Evolutionary conservation across 2,329 filamentous ascomycete genomes (phyloP).

Genomic region (Dactylellina cionopaga): DNA sequence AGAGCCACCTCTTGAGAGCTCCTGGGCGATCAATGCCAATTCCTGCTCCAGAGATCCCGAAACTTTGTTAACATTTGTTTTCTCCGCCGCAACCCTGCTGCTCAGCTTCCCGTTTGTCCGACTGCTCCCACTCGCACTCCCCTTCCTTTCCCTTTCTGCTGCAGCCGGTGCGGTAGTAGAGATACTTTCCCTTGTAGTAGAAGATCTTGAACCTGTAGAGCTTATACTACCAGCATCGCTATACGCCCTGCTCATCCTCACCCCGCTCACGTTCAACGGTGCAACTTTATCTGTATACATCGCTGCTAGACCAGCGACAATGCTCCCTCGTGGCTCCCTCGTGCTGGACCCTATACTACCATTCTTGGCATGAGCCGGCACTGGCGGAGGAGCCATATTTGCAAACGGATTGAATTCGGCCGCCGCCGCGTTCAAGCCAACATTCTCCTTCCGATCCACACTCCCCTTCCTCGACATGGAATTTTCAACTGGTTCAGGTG

Average conservation of each 20-base stretch:
- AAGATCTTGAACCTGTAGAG: not conserved
- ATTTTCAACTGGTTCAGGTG: slow-evolving; percentile 9
- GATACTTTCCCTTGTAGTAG: not conserved
- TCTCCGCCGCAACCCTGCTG: slow-evolving; percentile 11
- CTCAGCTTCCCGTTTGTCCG: not conserved
- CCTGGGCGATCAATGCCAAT: slow-evolving; percentile 35
- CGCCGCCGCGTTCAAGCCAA: not conserved
- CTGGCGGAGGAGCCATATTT: slow-evolving; percentile 44
- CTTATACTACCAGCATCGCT: slow-evolving; percentile 41
- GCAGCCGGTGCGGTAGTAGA: not conserved
- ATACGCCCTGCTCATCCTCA: slow-evolving; percentile 32
- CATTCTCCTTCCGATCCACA: slow-evolving; percentile 41
- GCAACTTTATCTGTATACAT: slow-evolving; percentile 41
- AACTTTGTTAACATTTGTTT: slow-evolving; percentile 19
- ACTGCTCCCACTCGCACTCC: not conserved
- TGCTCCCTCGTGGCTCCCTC: slow-evolving; percentile 7
- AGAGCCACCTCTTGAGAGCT: slow-evolving; percentile 4
- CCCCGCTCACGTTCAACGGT: slow-evolving; percentile 42
- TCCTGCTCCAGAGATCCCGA: slow-evolving; percentile 43
- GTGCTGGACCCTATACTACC: slow-evolving; percentile 12
- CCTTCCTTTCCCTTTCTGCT: not conserved
- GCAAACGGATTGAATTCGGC: no score
- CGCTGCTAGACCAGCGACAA: not conserved
- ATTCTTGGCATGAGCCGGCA: slow-evolving; percentile 39
- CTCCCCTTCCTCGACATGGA: slow-evolving; percentile 27